These are phyloP conservation scores for Stramenopiles sp. DNA, from an alignment of 352 stramenopile genomes.

Conservation along the genomic window DNA sequence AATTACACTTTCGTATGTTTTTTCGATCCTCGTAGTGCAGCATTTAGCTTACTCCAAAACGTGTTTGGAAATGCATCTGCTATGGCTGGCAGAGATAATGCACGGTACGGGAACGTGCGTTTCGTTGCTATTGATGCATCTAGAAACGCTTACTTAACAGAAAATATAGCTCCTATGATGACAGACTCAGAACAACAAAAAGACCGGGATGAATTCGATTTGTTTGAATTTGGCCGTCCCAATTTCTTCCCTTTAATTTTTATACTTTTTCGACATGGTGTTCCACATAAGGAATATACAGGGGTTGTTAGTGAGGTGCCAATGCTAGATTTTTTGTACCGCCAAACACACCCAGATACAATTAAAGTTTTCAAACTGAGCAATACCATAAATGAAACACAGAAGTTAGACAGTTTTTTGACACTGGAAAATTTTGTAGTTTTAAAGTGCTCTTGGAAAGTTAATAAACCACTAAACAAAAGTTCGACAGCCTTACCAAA, in stretches of 20 bases:
- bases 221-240: background rate
- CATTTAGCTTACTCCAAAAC: background rate
- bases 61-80: background rate
- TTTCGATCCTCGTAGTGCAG: background rate
- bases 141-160: background rate
- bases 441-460: too few relatives aligned
- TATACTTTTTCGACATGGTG: background rate
- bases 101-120: background rate
- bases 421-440: too few relatives aligned
- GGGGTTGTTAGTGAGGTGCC: background rate
- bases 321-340: background rate
- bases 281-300: background rate
- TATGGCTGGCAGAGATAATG: background rate
- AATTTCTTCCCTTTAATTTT: conserved; percentile 6
- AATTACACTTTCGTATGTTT: conserved; percentile 5
- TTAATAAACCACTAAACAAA: too few relatives aligned
- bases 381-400: too few relatives aligned
- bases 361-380: background rate
- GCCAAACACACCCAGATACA: background rate
- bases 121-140: background rate
- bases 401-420: too few relatives aligned
- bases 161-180: background rate
- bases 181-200: background rate
- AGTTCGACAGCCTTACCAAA: too few relatives aligned
- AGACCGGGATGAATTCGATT: background rate